Percentiles rank a stretch among this genome's conserved stretches.
Evolutionary conservation across 257 asterid genomes (phyloP).

Genomic region (Craterostigma plantagineum): DNA sequence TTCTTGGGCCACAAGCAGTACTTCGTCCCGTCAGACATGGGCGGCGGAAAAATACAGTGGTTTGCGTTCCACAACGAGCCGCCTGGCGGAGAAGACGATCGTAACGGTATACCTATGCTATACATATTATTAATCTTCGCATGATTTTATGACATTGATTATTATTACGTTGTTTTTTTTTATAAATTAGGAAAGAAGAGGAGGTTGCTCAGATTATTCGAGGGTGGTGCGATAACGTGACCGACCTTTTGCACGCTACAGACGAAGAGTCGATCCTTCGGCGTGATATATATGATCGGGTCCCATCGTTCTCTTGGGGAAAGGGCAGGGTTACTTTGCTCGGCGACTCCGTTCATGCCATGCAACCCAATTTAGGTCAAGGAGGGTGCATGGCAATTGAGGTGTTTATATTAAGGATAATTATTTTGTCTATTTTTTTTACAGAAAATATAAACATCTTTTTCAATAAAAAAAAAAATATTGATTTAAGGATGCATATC

Average conservation of each 20-base stretch:
- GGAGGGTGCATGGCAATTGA: conserved; percentile 99
- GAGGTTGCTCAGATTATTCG: conserved; percentile 66
- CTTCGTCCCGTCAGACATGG: conserved; percentile 96
- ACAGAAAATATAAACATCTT: too few relatives aligned
- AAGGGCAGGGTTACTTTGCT: conserved; percentile 86
- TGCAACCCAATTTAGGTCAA: conserved; percentile 99
- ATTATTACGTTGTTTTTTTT: too few relatives aligned
- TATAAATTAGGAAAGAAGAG: conserved; percentile 80
- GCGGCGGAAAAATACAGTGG: conserved; percentile 99
- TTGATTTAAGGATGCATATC: conserved; percentile 3
- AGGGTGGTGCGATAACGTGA: conserved; percentile 91
- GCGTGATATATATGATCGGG: conserved; percentile 81
- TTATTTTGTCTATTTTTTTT: too few relatives aligned
- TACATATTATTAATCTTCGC: too few relatives aligned
- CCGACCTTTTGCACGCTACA: conserved; percentile 59
- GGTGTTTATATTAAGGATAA: too few relatives aligned
- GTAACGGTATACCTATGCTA: conserved; percentile 25
- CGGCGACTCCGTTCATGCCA: conserved; percentile 94
- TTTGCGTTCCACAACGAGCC: conserved; percentile 79
- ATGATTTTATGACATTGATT: too few relatives aligned
- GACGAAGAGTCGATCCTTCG: conserved; percentile 85
- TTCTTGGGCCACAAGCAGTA: conserved; percentile 93
- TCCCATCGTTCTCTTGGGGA: conserved; percentile 71
- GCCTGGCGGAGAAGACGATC: conserved; percentile 58
- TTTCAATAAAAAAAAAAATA: too few relatives aligned